A percentile compares a stretch with the other conserved stretches of the same genome.
Evolutionary conservation across 495 filamentous ascomycete species (phyloP).

Genomic region (Podospora australis): DNA sequence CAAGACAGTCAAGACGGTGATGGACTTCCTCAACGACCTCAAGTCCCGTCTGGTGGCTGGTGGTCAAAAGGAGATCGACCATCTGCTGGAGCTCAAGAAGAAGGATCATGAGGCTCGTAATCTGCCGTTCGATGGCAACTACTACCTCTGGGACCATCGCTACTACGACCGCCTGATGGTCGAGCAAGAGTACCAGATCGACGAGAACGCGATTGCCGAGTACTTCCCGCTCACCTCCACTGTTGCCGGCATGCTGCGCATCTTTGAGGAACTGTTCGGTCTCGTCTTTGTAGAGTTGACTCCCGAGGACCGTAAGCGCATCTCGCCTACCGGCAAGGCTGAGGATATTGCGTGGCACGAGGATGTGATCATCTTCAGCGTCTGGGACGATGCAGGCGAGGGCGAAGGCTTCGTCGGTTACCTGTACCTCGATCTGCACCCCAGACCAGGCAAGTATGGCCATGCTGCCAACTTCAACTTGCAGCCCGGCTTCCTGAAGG

Average conservation of each 20-base stretch:
- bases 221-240: constrained; percentile 87
- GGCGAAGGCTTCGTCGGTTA: constrained; percentile 56
- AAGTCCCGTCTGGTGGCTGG: constrained; percentile 66
- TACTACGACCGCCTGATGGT: constrained; percentile 89
- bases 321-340: constrained; percentile 47
- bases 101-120: constrained; percentile 56
- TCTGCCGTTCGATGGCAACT: constrained; percentile 58
- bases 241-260: constrained; percentile 83
- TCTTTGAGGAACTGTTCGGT: constrained; percentile 91
- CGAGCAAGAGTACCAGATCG: constrained; percentile 81
- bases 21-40: constrained; percentile 78
- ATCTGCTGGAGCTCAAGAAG: constrained; percentile 73
- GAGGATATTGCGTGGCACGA: constrained; percentile 57
- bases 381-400: constrained; percentile 55
- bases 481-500: constrained; percentile 54
- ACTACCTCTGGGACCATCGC: constrained; percentile 82
- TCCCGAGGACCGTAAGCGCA: constrained; percentile 39
- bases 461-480: constrained; percentile 76
- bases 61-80: constrained; percentile 67
- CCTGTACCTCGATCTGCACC: constrained; percentile 58
- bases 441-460: constrained; percentile 56
- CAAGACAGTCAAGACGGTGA: constrained; percentile 79
- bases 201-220: constrained; percentile 84
- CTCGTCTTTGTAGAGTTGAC: constrained; percentile 80
- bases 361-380: constrained; percentile 57